Conservation (phyloP, 2,329 filamentous ascomycete species). For the Gnomoniopsis smithogilvyi region DNA sequence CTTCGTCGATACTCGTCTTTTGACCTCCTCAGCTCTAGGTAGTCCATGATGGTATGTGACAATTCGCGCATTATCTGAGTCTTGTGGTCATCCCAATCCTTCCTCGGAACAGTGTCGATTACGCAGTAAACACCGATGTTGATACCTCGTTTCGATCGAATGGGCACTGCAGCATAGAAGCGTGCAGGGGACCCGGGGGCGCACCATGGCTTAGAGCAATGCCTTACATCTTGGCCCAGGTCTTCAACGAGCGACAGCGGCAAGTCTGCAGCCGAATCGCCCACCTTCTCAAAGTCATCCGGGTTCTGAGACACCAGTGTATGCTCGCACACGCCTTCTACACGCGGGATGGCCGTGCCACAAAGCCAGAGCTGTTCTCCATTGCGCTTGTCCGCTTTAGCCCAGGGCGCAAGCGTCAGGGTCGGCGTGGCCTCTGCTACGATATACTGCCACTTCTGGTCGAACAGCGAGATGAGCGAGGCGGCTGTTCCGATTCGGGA, state of each 20-base stretch:
- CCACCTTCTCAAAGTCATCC: background rate
- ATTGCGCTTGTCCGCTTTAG: background rate
- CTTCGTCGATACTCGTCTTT: slow-evolving; percentile 22
- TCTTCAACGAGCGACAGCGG: slow-evolving; percentile 6
- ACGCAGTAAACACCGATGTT: slow-evolving; percentile 8
- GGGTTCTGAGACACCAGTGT: background rate
- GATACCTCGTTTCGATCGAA: slow-evolving; percentile 7
- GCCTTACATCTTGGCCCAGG: slow-evolving; percentile 1
- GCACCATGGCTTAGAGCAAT: background rate
- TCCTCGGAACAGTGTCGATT: background rate
- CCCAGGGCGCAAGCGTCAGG: background rate
- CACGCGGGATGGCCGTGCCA: background rate
- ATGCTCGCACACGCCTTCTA: background rate
- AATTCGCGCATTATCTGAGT: slow-evolving; percentile 23
- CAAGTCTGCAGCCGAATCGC: background rate
- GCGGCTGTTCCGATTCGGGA: slow-evolving; percentile 38
- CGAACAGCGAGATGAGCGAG: slow-evolving; percentile 21
- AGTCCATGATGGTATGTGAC: slow-evolving; percentile 22
- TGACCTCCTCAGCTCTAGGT: slow-evolving; percentile 24
- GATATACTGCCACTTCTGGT: slow-evolving; percentile 4
- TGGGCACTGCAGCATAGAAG: slow-evolving; percentile 13
- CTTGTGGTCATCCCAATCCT: slow-evolving; percentile 13
- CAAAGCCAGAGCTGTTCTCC: background rate
- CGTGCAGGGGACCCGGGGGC: background rate
- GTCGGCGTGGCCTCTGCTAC: slow-evolving; percentile 10